Percentiles rank a stretch among this genome's conserved stretches.
phyloP scores from a whole-genome alignment of 768 basidiomycete species.

The Sutorius australiensis region DNA sequence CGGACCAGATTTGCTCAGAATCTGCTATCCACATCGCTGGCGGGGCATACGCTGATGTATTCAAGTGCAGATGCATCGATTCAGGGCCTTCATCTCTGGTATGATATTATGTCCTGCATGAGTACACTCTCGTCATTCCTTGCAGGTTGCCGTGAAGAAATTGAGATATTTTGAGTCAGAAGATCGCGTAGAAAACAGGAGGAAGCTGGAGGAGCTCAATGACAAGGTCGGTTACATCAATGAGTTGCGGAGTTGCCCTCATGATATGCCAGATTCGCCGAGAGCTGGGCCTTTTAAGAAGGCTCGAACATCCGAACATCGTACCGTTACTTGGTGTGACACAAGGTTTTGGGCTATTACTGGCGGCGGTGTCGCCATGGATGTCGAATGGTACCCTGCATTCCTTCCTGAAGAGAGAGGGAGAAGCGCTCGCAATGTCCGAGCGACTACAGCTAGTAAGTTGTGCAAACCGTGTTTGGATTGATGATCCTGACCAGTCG shows the following conservation, averaged over 20 bases:
- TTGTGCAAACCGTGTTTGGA: too few species aligned
- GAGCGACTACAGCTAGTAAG: slow-evolving; percentile 1
- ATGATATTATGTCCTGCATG: too few species aligned
- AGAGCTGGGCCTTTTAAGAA: slow-evolving; percentile 2
- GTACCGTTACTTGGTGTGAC: neutral
- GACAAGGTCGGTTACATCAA: neutral
- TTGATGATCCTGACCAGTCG: neutral
- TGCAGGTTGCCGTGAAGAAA: neutral
- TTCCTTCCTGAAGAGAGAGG: neutral
- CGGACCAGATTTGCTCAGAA: neutral
- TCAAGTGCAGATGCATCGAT: neutral
- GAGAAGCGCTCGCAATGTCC: neutral
- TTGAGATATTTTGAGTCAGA: neutral
- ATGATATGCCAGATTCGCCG: neutral
- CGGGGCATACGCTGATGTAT: slow-evolving; percentile 1
- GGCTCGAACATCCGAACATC: slow-evolving; percentile 1
- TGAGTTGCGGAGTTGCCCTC: neutral
- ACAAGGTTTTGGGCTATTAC: neutral
- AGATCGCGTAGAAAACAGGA: neutral
- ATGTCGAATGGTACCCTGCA: neutral
- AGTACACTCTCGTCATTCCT: neutral
- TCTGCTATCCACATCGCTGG: neutral
- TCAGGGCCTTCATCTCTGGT: neutral
- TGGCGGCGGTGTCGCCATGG: neutral
- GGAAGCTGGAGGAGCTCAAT: neutral